phyloP scores from a whole-genome alignment of 2,329 filamentous ascomycete genomes.

The Penicillium brasilianum region DNA sequence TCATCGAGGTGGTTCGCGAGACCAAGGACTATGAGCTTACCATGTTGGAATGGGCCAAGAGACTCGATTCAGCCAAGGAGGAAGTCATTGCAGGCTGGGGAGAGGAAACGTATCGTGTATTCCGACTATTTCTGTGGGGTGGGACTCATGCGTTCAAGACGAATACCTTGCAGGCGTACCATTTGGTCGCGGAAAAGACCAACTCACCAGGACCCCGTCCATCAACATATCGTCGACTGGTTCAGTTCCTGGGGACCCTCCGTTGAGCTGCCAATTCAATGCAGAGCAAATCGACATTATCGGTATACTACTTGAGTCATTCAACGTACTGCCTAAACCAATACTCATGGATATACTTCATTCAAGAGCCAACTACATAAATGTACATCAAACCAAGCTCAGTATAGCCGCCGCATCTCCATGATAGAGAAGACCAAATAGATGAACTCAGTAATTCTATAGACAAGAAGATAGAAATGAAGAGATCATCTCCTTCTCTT shows the following conservation, averaged over 20 bases:
- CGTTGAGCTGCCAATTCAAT: neutral
- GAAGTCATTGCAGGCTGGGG: conserved; percentile 19
- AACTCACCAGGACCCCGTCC: conserved; percentile 14
- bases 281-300: neutral
- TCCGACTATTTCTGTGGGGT: conserved; percentile 14
- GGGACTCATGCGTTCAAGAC: conserved; percentile 15
- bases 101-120: conserved; percentile 13
- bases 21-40: conserved; percentile 21
- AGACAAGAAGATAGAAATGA: too few species aligned
- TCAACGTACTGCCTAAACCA: neutral
- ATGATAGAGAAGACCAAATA: too few species aligned
- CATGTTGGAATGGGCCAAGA: conserved; percentile 23
- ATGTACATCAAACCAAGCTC: too few species aligned
- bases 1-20: conserved; percentile 11
- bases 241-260: conserved; percentile 13
- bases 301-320: neutral
- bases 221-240: conserved; percentile 5
- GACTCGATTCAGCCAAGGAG: conserved; percentile 13
- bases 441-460: too few species aligned
- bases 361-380: too few species aligned
- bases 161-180: conserved; percentile 18
- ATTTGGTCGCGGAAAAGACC: conserved; percentile 18
- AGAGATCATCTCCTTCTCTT: too few species aligned
- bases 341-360: too few species aligned
- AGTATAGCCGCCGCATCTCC: too few species aligned